phyloP scores from a whole-genome alignment of 257 asterid genomes.

The Penstemon newberryi region DNA sequence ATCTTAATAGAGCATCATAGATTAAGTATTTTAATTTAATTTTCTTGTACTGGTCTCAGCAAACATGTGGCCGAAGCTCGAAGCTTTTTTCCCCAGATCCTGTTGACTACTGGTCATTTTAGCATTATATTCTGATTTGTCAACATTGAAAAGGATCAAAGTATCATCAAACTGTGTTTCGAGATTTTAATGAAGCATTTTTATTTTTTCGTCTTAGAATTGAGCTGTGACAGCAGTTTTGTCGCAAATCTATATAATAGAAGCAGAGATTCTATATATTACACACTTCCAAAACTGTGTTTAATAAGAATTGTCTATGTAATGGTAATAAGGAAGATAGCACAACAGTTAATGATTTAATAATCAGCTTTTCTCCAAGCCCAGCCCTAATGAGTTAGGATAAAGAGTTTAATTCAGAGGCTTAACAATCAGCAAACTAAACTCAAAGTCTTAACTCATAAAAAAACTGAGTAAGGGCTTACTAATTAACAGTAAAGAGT shows the following conservation, averaged over 20 bases:
- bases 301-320: background rate
- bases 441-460: too few species aligned
- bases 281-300: background rate
- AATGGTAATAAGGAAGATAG: background rate
- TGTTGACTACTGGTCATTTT: slow-evolving; percentile 5
- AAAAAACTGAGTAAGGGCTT: too few species aligned
- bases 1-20: background rate
- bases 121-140: background rate
- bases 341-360: background rate
- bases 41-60: slow-evolving; percentile 8
- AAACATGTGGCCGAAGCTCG: slow-evolving; percentile 7
- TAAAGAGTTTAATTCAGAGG: background rate
- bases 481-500: too few species aligned
- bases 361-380: background rate
- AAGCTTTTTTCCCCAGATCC: slow-evolving; percentile 5
- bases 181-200: background rate
- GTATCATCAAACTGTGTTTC: background rate
- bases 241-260: background rate
- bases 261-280: slow-evolving; percentile 4
- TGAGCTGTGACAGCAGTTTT: slow-evolving; percentile 15
- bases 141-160: slow-evolving; percentile 6
- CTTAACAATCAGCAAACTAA: slow-evolving; percentile 2
- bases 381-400: background rate
- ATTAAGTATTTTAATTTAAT: background rate
- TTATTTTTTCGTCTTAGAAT: background rate